Evolutionary conservation across 805 yeast species (phyloP), one percentile per base, ranked within the genome.

Genomic region (Komagataella mondaviorum): DNA sequence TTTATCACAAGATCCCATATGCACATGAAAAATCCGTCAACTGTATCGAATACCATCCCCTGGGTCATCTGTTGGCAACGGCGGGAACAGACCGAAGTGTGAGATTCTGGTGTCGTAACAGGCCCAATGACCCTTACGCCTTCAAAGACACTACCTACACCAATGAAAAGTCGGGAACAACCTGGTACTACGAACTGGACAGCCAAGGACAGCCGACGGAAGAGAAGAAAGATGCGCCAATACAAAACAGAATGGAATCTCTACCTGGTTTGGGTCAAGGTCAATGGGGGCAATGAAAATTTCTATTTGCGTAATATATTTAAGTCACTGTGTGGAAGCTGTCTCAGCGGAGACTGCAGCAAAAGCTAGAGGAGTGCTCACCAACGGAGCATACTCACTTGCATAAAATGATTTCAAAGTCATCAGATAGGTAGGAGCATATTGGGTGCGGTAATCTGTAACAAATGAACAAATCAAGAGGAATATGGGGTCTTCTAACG

Each of bases 1-100:
- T 44, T 48, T 44, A 39, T 14, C 90, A 84, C 59, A 66, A 68
- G 16, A 85, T 93, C 43, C 96, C 97, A 2, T 83, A 78, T 66
- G 99, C 98, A 0, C 99, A 93, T 64, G 96, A 89, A 60, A 86
- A 87, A 69, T 95, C 96, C 3, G 80, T 93, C 50, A 89, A 91
- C 66, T 80, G 95, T 3, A 65, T 93, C 52, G 91, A 90, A 54
- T 93, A 89, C 63, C 97, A 90, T 66, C 98, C 98, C 2, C 71
- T 86, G 59, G 99, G 99, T 3, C 97, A 93, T 66, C 70, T 91
- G 49, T 70, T 93, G 43, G 82, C 95, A 51, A 81, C 96, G 6
- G 98, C 96, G 0, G 91, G 97, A 17, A 88, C 93, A 52, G 99
- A 93, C 65, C 79, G 93, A 62, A 81, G 95, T 4, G 87, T 95